Conservation (phyloP, 805 yeast genomes). For the Candida golubevii region DNA sequence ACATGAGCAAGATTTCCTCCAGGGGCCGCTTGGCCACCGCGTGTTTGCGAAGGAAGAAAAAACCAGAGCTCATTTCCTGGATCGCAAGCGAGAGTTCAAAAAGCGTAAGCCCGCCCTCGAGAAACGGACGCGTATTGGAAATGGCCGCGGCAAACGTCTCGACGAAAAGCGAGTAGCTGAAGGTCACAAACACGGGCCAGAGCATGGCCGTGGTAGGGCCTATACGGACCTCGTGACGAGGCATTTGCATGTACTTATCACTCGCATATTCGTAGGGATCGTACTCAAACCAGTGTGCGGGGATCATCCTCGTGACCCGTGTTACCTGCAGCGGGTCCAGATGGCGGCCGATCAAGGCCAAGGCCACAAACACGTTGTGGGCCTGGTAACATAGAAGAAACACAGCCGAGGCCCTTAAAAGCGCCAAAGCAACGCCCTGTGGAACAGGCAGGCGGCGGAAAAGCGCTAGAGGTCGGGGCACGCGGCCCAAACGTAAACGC, state of each 20-base stretch:
- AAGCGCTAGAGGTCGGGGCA: slow-evolving; percentile 16
- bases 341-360: slow-evolving; percentile 22
- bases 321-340: slow-evolving; percentile 3
- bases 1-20: slow-evolving; percentile 46
- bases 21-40: slow-evolving; percentile 38
- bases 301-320: slow-evolving; percentile 10
- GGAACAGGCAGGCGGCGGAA: slow-evolving; percentile 16
- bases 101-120: slow-evolving; percentile 65
- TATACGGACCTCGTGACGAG: slow-evolving; percentile 25
- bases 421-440: slow-evolving; percentile 8
- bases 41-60: slow-evolving; percentile 21
- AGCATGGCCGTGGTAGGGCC: slow-evolving; percentile 51
- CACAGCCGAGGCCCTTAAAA: slow-evolving; percentile 29
- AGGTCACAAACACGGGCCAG: slow-evolving; percentile 55
- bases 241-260: slow-evolving; percentile 29
- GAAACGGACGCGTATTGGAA: slow-evolving; percentile 50
- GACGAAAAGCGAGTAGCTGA: slow-evolving; percentile 58
- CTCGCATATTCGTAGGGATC: slow-evolving; percentile 13
- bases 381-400: slow-evolving; percentile 22
- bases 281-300: slow-evolving; percentile 8
- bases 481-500: slow-evolving; percentile 11
- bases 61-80: slow-evolving; percentile 57
- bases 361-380: slow-evolving; percentile 27
- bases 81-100: slow-evolving; percentile 75
- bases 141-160: slow-evolving; percentile 63